Percentiles rank a stretch among this genome's conserved stretches.
phyloP scores from a whole-genome alignment of 352 stramenopile species.

The Phytophthora niederhauseri region DNA sequence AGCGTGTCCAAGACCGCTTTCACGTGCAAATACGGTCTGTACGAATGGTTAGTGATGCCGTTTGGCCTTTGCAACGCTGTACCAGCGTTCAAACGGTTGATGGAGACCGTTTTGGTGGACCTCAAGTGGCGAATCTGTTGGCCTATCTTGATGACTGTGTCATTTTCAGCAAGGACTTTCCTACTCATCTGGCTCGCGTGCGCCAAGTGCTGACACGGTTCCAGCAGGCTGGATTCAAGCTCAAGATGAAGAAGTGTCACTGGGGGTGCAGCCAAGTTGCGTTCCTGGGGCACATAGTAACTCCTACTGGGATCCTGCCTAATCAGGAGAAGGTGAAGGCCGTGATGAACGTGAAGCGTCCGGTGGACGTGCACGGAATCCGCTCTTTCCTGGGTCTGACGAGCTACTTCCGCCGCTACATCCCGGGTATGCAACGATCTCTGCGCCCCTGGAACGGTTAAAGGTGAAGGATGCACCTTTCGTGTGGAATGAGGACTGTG shows the following conservation, averaged over 20 bases:
- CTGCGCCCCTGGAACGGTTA: constrained; percentile 8
- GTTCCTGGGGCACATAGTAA: constrained; percentile 6
- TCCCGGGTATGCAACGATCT: constrained; percentile 8
- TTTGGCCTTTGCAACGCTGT: constrained; percentile 12
- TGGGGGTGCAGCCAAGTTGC: constrained; percentile 11
- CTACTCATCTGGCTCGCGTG: not conserved
- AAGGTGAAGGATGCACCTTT: constrained; percentile 6
- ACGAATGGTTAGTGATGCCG: constrained; percentile 10
- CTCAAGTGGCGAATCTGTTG: constrained; percentile 13
- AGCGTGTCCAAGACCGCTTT: no score
- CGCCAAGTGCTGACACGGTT: constrained; percentile 5
- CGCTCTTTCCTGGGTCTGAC: not conserved
- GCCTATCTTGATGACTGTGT: constrained; percentile 5
- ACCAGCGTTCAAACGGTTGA: constrained; percentile 5
- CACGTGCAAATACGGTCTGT: no score
- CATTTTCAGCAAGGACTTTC: constrained; percentile 11
- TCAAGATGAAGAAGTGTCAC: constrained; percentile 14
- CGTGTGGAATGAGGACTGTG: constrained; percentile 5
- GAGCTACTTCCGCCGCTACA: constrained; percentile 7
- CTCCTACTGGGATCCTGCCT: constrained; percentile 2
- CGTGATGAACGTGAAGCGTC: not conserved
- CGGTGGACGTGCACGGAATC: not conserved
- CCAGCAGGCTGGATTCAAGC: not conserved
- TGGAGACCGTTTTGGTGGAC: constrained; percentile 5
- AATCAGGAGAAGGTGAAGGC: constrained; percentile 1